phyloP scores from a whole-genome alignment of 352 stramenopile genomes.

The Globisporangium canariense region DNA sequence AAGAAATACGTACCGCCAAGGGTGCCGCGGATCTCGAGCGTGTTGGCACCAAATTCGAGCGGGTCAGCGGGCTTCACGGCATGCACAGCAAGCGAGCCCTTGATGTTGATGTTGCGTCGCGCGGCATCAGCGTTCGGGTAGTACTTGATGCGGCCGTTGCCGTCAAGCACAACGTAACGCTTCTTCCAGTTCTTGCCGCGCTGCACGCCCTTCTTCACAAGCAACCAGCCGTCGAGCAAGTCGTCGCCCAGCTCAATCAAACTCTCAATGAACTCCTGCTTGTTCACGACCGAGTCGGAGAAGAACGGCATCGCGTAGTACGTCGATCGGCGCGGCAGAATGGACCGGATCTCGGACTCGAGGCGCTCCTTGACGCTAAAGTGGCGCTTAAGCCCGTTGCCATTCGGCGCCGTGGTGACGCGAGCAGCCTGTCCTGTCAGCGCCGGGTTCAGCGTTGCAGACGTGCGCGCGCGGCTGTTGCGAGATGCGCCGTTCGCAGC shows the following conservation, averaged over 20 bases:
- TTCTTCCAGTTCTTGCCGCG: slow-evolving; percentile 85
- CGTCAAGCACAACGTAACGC: slow-evolving; percentile 71
- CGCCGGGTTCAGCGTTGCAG: background rate
- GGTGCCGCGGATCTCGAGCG: slow-evolving; percentile 70
- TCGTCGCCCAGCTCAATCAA: slow-evolving; percentile 68
- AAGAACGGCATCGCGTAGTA: slow-evolving; percentile 83
- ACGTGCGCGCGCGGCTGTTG: slow-evolving; percentile 5
- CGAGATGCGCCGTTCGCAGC: background rate
- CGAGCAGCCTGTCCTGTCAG: background rate
- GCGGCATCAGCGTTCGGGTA: slow-evolving; percentile 75
- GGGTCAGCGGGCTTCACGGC: slow-evolving; percentile 70
- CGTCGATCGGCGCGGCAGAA: slow-evolving; percentile 56
- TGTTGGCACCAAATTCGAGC: slow-evolving; percentile 72
- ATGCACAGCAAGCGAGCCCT: slow-evolving; percentile 70
- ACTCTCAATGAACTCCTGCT: slow-evolving; percentile 70
- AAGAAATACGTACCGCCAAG: slow-evolving; percentile 83
- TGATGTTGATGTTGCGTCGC: slow-evolving; percentile 75
- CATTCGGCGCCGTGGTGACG: background rate
- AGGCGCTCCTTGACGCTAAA: slow-evolving; percentile 58
- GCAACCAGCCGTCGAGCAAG: slow-evolving; percentile 66
- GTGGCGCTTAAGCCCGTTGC: slow-evolving; percentile 23
- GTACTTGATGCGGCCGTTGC: slow-evolving; percentile 74
- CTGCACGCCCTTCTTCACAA: slow-evolving; percentile 73
- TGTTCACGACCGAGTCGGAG: slow-evolving; percentile 65
- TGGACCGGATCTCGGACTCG: slow-evolving; percentile 51